Conservation (phyloP, 805 yeast genomes). For the Candida saitoana region DNA sequence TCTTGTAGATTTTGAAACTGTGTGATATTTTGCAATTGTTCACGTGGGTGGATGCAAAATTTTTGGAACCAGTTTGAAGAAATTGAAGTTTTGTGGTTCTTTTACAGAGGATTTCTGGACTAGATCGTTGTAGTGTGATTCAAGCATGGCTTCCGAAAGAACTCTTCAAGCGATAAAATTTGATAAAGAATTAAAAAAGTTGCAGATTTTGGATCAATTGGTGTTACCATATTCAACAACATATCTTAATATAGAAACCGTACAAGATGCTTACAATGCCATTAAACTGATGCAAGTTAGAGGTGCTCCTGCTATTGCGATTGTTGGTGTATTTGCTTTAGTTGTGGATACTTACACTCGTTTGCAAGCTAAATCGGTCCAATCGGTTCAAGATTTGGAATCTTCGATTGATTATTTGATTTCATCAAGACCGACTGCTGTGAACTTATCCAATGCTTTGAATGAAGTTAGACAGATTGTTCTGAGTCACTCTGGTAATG, state of each 20-base stretch:
- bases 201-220: slow-evolving; percentile 76
- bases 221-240: slow-evolving; percentile 73
- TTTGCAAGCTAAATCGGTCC: slow-evolving; percentile 13
- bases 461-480: slow-evolving; percentile 42
- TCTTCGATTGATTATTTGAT: slow-evolving; percentile 60
- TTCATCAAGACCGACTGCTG: slow-evolving; percentile 92
- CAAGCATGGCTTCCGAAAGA: slow-evolving; percentile 5
- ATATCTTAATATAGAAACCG: slow-evolving; percentile 57
- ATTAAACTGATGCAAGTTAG: slow-evolving; percentile 90
- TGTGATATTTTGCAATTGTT: neutral
- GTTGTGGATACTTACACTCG: slow-evolving; percentile 56
- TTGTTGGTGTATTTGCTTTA: slow-evolving; percentile 83
- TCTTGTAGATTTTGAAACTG: neutral
- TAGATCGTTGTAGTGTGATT: neutral
- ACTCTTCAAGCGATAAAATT: slow-evolving; percentile 64
- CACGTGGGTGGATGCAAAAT: slow-evolving; percentile 1
- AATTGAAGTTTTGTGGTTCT: neutral
- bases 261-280: slow-evolving; percentile 77
- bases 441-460: slow-evolving; percentile 77
- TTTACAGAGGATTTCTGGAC: neutral
- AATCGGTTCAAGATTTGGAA: slow-evolving; percentile 32
- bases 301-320: slow-evolving; percentile 98
- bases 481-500: slow-evolving; percentile 18
- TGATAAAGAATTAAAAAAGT: slow-evolving; percentile 39
- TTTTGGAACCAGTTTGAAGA: neutral